These are phyloP conservation scores for Pilasporangium apinafurcum DNA, from an alignment of 352 stramenopile genomes.

Conservation along the genomic window DNA sequence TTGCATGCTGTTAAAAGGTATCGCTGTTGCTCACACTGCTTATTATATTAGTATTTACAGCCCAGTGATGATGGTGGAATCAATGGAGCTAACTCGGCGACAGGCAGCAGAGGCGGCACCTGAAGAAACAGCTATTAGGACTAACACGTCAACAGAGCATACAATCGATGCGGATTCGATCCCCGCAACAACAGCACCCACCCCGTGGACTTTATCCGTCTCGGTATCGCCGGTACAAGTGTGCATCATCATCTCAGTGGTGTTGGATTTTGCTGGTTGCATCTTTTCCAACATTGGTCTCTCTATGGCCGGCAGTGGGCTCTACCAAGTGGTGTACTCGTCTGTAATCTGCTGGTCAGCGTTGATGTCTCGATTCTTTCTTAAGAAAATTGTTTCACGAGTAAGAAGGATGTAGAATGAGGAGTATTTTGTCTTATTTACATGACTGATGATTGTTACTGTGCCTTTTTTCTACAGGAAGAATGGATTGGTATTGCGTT, in stretches of 20 bases:
- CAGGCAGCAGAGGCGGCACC: conserved; percentile 9
- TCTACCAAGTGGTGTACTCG: conserved; percentile 84
- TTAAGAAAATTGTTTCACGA: conserved; percentile 71
- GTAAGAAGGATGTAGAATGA: no score
- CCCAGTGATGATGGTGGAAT: conserved; percentile 8
- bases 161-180: no score
- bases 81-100: conserved; percentile 49
- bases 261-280: conserved; percentile 78
- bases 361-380: conserved; percentile 65
- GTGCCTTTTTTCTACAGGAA: conserved; percentile 14
- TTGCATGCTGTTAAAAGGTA: no score
- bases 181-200: no score
- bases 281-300: conserved; percentile 82
- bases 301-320: conserved; percentile 72
- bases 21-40: no score
- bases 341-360: conserved; percentile 86
- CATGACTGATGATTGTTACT: no score
- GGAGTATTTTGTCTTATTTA: no score
- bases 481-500: conserved; percentile 80
- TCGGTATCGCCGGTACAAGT: conserved; percentile 53
- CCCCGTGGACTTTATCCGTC: conserved; percentile 21
- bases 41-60: no score
- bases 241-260: conserved; percentile 57
- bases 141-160: no score
- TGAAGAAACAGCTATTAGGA: no score